Base-by-base conservation (phyloP, 179 eudicot species). In the Beta macrorhiza region DNA sequence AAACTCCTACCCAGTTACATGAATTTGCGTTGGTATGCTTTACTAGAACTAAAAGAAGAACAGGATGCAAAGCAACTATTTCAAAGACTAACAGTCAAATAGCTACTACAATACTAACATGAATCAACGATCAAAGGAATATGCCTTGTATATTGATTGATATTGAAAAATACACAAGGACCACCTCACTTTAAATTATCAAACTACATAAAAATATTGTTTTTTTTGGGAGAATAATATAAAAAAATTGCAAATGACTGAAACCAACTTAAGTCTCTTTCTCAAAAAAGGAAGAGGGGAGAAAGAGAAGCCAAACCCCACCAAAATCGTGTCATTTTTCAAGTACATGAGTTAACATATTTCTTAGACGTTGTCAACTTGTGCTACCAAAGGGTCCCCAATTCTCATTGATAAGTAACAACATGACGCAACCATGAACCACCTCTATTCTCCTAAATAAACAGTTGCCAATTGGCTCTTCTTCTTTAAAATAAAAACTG, bases 251-350 rank as follows among this genome's bases (percentile, higher is more conserved):
- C 22, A 15, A 56, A 16, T 57, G 65, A 56, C 20, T 32, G 7
- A 75, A 37, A 37, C 79, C 76, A 32, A 82, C 49, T 79, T 49
- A 64, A 71, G 86, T 85, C 86, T 25, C 80, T 84, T 78, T 85
- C 85, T 78, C 4, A 57, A 80, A 77, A 85, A 87, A 75, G 78
- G 82, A 17, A 37, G 68, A 58, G 70, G 47, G 42, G 29, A 15
- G 64, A 22, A 52, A 42, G 82, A 68, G 67, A 76, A 55, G 37
- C 44, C 55, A 72, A 58, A 56, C 63, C 86, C 88, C 83, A 80
- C 81, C 29, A 77, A 56, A 72, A 61, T 75, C 70, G 80, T 78
- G 77, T 83, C 72, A 70, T 81, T 67, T 68, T 74, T 81, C 52
- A 84, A 75, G 64, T 77, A 73, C 63, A 74, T 63, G n/a, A n/a